Conservation (phyloP, 225 moss, liverwort and hornwort genomes). For the Ulota crispa region DNA sequence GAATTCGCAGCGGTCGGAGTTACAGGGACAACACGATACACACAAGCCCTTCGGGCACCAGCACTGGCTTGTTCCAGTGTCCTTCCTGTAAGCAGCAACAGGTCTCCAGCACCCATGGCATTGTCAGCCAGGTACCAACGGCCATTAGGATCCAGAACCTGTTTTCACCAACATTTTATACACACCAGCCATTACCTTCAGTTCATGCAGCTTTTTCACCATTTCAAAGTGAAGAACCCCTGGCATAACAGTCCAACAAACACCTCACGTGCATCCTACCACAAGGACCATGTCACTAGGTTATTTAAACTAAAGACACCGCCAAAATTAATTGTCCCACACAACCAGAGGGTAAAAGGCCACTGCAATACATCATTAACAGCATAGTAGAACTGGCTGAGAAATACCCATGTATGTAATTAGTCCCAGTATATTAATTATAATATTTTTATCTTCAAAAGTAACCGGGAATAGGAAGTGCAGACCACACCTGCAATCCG, state of each 20-base stretch:
- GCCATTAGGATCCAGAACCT: slow-evolving; percentile 78
- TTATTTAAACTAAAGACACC: not conserved
- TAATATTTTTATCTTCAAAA: not conserved
- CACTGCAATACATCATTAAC: not conserved
- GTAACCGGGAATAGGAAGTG: not conserved
- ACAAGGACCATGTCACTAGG: not conserved
- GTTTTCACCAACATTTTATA: slow-evolving; percentile 36
- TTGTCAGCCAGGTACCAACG: slow-evolving; percentile 83
- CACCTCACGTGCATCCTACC: slow-evolving; percentile 6
- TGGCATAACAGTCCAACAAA: slow-evolving; percentile 4
- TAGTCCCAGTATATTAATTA: not conserved
- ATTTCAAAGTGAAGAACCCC: not conserved
- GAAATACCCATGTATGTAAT: not conserved
- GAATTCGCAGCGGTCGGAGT: slow-evolving; percentile 42
- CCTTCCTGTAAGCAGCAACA: slow-evolving; percentile 69
- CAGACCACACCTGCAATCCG: slow-evolving; percentile 71
- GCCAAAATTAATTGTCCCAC: not conserved
- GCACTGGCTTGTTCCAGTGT: slow-evolving; percentile 75
- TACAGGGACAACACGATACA: slow-evolving; percentile 62
- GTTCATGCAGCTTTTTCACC: not conserved
- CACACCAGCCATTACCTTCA: slow-evolving; percentile 43
- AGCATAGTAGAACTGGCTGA: not conserved
- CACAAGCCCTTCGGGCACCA: slow-evolving; percentile 56
- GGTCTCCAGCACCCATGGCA: slow-evolving; percentile 61
- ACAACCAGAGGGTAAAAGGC: not conserved